A percentile compares a stretch with the other conserved stretches of the same genome.
These are phyloP conservation scores for Phialophora verrucosa DNA, from an alignment of 2,329 filamentous ascomycete species.

Conservation along the genomic window DNA sequence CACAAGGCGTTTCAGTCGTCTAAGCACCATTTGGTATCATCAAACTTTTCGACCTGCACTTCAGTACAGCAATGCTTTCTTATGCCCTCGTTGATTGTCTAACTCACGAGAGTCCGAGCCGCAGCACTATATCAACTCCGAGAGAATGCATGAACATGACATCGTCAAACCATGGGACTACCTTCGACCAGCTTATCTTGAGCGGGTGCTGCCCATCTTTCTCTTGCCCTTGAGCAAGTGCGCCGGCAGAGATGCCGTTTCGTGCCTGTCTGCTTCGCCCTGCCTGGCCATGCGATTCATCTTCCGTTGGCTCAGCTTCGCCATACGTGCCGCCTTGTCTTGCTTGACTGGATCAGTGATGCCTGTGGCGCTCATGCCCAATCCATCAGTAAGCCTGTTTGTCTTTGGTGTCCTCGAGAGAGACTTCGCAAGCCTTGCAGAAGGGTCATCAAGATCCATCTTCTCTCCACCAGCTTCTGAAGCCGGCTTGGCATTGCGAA, in stretches of 20 bases:
- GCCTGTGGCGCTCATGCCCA: slow-evolving; percentile 73
- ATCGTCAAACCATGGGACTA: neutral
- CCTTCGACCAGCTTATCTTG: slow-evolving; percentile 55
- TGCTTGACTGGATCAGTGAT: slow-evolving; percentile 70
- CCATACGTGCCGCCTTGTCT: slow-evolving; percentile 80
- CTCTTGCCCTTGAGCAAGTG: slow-evolving; percentile 94
- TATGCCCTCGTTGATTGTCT: neutral
- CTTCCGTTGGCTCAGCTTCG: slow-evolving; percentile 93
- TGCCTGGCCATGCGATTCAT: slow-evolving; percentile 98
- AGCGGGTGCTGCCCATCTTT: slow-evolving; percentile 85
- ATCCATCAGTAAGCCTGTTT: slow-evolving; percentile 52
- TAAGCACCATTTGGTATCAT: neutral
- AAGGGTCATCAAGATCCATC: slow-evolving; percentile 50
- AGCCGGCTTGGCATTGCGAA: slow-evolving; percentile 67
- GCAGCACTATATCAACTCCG: neutral
- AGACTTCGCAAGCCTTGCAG: slow-evolving; percentile 45
- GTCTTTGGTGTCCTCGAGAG: slow-evolving; percentile 72
- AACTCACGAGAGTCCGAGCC: neutral
- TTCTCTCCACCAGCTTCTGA: slow-evolving; percentile 64
- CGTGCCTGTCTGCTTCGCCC: slow-evolving; percentile 95
- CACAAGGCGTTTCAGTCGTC: neutral
- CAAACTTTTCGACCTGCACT: neutral
- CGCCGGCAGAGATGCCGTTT: slow-evolving; percentile 78
- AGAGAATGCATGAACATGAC: neutral
- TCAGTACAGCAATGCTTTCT: neutral